Base-by-base conservation (phyloP, 441 rosid genomes). In the Aleurites moluccanus region DNA sequence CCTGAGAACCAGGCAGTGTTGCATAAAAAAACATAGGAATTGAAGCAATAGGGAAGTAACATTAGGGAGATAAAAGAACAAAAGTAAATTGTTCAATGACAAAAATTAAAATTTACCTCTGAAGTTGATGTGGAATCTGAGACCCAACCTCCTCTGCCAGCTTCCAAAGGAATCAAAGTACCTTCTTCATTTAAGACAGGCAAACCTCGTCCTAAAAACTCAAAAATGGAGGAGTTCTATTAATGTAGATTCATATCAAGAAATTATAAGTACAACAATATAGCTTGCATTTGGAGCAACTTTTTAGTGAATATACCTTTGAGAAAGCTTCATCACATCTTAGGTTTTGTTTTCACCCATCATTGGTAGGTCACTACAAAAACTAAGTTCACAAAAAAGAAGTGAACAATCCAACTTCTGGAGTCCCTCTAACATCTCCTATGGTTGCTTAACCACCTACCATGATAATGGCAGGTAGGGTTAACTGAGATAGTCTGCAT, bases 101-200 rank as follows among this genome's bases (percentile, higher is more conserved):
- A 28, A 78, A 49, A 72, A 40, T 60, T 20, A 69, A 23, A 82
- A 50, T 67, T 64, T 82, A 95, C 97, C 97, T 90, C 97, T 20
- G 85, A 69, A 79, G 86, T 84, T 63, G 90, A 86, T 33, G 87
- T 27, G 50, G 83, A 76, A 79, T 91, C 91, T 10, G 85, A 74
- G 5, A 75, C 76, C 91, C 88, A 88, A 75, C 72, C 85, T 71
- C 91, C 96, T 83, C 78, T 88, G 60, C 86, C 86, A 71, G 85
- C 82, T 60, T 91, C 92, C n/a, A 67, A 3, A 4, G 88, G 70
- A 47, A 91, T 85, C 85, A 90, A 72, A 80, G 80, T 88, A 72
- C 97, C 97, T 77, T 93, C 95, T 82, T 95, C 99, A 72, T 93
- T 93, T 72, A 95, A 82, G 69, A 93, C 79, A 64, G 97, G 99